Base-by-base conservation (phyloP, 129 eudicot species). In the Pseudognaphalium luteoalbum region DNA sequence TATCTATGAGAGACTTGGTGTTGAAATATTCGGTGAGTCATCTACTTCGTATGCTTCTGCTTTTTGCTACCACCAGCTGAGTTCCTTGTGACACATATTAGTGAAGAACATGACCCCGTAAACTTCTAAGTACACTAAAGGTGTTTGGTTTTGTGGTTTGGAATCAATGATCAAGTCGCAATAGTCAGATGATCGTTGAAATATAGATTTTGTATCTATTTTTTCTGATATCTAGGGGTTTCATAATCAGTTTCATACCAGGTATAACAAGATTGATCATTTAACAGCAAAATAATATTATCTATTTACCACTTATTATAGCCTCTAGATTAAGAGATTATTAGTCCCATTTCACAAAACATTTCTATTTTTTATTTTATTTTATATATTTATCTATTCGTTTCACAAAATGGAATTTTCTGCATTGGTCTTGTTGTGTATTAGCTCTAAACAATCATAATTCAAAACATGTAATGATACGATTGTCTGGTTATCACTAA, bases 1-100 rank as follows among this genome's bases (percentile, higher is more conserved):
- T 50, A 90, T 92, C 77, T 92, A 92, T 83, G 97, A 89, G 74
- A 81, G 90, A 74, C 97, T 92, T 39, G 96, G 97, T 42, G 78
- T 92, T 28, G 93, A 92, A 57, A 84, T 92, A 78, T 92, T 92
- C 84, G 97, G 97, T 92, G 75, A 87, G 88, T 85, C 69, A 32
- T 72, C 67, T 35, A 37, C 14, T 3, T 29, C 57, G 41, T 67
- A 37, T 41, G 32, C 41, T 67, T 78, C 50, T 37, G n/a, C 33
- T 69, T 70, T 10, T 50, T 56, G 75, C 39, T 69, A 57, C 15
- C 29, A 25, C 64, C 10, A 67, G 2, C 66, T 37, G 41, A 5
- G 59, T 33, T 25, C 19, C 19, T 21, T 77, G 9, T 19, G 54
- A 44, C 14, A 14, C 32, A 57, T 57, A 56, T 62, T 30, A 41